Evolutionary conservation across 495 filamentous ascomycete species (phyloP).

Genomic region (Corynascus novoguineensis): DNA sequence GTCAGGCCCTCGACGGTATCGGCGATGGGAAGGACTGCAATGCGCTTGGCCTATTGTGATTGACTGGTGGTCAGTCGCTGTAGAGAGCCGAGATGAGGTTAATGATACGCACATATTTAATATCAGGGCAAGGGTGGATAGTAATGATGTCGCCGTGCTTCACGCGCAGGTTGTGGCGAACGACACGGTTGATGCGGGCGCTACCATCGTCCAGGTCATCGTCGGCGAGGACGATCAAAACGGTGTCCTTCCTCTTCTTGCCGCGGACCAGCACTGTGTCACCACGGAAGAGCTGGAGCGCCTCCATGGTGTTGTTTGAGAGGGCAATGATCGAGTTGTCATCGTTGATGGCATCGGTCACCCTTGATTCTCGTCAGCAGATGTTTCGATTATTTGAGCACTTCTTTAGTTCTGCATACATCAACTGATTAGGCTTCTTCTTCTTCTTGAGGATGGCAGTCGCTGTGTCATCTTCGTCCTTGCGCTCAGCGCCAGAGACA

Average conservation of each 20-base stretch:
- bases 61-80: constrained; percentile 5
- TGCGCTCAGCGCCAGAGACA: constrained; percentile 80
- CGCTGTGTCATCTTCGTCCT: constrained; percentile 84
- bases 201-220: constrained; percentile 97
- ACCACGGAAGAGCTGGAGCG: constrained; percentile 93
- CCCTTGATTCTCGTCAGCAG: constrained; percentile 54
- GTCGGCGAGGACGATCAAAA: constrained; percentile 93
- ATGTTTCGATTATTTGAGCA: too few species aligned
- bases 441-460: constrained; percentile 99
- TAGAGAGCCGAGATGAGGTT: too few species aligned
- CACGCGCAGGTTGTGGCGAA: constrained; percentile 94
- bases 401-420: constrained; percentile 51
- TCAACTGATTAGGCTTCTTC: constrained; percentile 99
- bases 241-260: constrained; percentile 99
- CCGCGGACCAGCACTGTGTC: constrained; percentile 97
- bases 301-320: constrained; percentile 99
- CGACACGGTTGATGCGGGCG: constrained; percentile 94
- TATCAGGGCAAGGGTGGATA: constrained; percentile 98
- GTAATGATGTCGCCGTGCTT: constrained; percentile 98
- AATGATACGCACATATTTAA: constrained; percentile 87
- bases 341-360: constrained; percentile 97
- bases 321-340: constrained; percentile 99
- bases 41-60: constrained; percentile 78
- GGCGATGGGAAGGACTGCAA: constrained; percentile 95
- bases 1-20: constrained; percentile 97